Conservation (phyloP, 2,329 filamentous ascomycete genomes). For the Hymenoscyphus repandus region DNA sequence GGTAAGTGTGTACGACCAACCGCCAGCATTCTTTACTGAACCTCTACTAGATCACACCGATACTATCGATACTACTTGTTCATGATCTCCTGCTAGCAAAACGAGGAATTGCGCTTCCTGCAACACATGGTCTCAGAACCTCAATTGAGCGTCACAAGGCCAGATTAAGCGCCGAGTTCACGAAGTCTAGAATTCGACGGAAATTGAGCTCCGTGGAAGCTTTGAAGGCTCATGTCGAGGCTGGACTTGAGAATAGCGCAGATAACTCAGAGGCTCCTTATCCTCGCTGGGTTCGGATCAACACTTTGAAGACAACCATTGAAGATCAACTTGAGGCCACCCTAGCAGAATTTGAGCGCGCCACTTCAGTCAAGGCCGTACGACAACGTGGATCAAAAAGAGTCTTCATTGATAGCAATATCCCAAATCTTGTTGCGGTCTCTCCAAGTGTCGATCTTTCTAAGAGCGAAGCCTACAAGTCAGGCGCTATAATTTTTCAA, state of each 20-base stretch:
- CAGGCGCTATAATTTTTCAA: slow-evolving; percentile 80
- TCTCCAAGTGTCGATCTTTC: slow-evolving; percentile 67
- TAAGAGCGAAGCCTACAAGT: slow-evolving; percentile 65
- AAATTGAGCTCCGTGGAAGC: slow-evolving; percentile 64
- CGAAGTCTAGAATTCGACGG: slow-evolving; percentile 67
- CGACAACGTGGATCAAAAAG: slow-evolving; percentile 42
- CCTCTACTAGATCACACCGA: slow-evolving; percentile 63
- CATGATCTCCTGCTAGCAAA: slow-evolving; percentile 84
- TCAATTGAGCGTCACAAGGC: slow-evolving; percentile 77
- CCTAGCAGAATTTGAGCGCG: slow-evolving; percentile 59
- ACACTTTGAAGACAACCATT: slow-evolving; percentile 67
- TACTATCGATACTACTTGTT: slow-evolving; percentile 72
- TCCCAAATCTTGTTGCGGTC: slow-evolving; percentile 79
- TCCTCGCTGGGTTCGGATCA: slow-evolving; percentile 90
- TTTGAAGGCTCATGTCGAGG: slow-evolving; percentile 54
- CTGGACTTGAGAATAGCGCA: slow-evolving; percentile 41
- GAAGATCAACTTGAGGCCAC: slow-evolving; percentile 69
- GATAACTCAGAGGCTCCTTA: slow-evolving; percentile 41
- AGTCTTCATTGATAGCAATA: slow-evolving; percentile 70
- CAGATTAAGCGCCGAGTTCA: slow-evolving; percentile 76
- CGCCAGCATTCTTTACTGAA: slow-evolving; percentile 3
- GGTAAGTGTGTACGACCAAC: slow-evolving; percentile 43
- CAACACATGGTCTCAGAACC: slow-evolving; percentile 70
- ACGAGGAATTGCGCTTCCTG: slow-evolving; percentile 74
- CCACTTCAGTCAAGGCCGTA: slow-evolving; percentile 52